Evolutionary conservation across 768 basidiomycete species (phyloP).

Genomic region (Tricholoma bakamatsutake): DNA sequence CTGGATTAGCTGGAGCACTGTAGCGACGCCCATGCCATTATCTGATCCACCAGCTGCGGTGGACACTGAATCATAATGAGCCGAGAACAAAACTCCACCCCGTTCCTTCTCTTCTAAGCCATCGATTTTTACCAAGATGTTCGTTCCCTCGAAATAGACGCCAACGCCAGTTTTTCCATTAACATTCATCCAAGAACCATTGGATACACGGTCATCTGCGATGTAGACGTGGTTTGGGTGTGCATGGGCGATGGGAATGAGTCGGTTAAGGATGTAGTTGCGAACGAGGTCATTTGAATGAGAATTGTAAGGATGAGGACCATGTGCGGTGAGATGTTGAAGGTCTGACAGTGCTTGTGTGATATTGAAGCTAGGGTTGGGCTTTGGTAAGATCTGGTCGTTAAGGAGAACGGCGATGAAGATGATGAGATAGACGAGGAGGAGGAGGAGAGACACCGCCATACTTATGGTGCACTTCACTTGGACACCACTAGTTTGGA

Average conservation of each 20-base stretch:
- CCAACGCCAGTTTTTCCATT: slow-evolving; percentile 10
- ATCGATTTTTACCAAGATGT: slow-evolving; percentile 60
- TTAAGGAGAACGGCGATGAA: slow-evolving; percentile 12
- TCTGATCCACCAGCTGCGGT: slow-evolving; percentile 73
- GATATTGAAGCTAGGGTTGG: slow-evolving; percentile 15
- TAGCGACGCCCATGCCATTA: slow-evolving; percentile 29
- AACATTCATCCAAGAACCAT: slow-evolving; percentile 16
- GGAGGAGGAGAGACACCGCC: not conserved
- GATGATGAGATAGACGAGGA: slow-evolving; percentile 7
- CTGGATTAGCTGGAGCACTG: slow-evolving; percentile 38
- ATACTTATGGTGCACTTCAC: no score
- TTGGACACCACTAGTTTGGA: no score
- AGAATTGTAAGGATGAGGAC: slow-evolving; percentile 75
- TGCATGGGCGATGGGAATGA: slow-evolving; percentile 38
- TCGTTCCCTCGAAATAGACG: slow-evolving; percentile 63
- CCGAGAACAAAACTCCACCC: slow-evolving; percentile 64
- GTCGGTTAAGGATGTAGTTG: slow-evolving; percentile 48
- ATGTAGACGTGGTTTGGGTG: slow-evolving; percentile 41
- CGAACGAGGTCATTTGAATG: slow-evolving; percentile 70
- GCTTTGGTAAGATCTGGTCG: slow-evolving; percentile 9
- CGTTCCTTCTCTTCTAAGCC: slow-evolving; percentile 36
- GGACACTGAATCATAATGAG: slow-evolving; percentile 80
- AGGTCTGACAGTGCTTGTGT: slow-evolving; percentile 15
- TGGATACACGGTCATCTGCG: slow-evolving; percentile 36
- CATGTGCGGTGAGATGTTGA: slow-evolving; percentile 40